These are phyloP conservation scores for Ganoderma sinense DNA, from an alignment of 1,284 basidiomycete species.

Conservation along the genomic window DNA sequence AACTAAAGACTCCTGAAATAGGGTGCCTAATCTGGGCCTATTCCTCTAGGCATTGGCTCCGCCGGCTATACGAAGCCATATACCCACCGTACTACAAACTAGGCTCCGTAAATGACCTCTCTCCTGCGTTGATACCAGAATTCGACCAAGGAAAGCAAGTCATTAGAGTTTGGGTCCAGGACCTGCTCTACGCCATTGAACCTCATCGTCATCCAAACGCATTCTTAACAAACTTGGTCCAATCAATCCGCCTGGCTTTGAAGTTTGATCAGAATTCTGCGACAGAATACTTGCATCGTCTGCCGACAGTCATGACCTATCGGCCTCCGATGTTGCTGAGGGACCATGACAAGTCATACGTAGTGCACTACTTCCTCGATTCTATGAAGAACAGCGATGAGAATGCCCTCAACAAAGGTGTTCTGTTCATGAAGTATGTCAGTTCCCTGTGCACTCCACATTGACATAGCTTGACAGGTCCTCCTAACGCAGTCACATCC, in stretches of 20 bases:
- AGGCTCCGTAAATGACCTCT: conserved; percentile 40
- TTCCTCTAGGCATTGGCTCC: conserved; percentile 39
- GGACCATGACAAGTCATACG: conserved; percentile 30
- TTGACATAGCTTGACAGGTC: not conserved
- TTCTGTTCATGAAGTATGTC: conserved; percentile 34
- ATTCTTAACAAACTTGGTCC: conserved; percentile 34
- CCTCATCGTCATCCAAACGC: conserved; percentile 11
- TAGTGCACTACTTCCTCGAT: conserved; percentile 46
- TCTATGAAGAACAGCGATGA: conserved; percentile 35
- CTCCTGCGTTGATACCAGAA: conserved; percentile 45
- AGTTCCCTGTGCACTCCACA: not conserved
- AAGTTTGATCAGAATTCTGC: conserved; percentile 31
- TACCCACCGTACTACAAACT: conserved; percentile 33
- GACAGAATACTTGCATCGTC: conserved; percentile 26
- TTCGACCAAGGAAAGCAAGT: conserved; percentile 43
- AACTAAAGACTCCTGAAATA: too few relatives aligned
- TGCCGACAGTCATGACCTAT: conserved; percentile 27
- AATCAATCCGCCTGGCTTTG: conserved; percentile 30
- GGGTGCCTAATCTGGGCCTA: too few relatives aligned
- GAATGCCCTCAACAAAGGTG: conserved; percentile 39
- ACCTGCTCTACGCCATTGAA: conserved; percentile 41
- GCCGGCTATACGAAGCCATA: conserved; percentile 33
- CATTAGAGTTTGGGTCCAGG: conserved; percentile 49
- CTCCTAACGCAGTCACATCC: conserved; percentile 46
- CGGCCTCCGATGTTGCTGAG: conserved; percentile 15